Percentiles rank a stretch among this genome's conserved stretches.
Conservation (phyloP, 2,329 filamentous ascomycete genomes). For the Colletotrichum karsti region DNA sequence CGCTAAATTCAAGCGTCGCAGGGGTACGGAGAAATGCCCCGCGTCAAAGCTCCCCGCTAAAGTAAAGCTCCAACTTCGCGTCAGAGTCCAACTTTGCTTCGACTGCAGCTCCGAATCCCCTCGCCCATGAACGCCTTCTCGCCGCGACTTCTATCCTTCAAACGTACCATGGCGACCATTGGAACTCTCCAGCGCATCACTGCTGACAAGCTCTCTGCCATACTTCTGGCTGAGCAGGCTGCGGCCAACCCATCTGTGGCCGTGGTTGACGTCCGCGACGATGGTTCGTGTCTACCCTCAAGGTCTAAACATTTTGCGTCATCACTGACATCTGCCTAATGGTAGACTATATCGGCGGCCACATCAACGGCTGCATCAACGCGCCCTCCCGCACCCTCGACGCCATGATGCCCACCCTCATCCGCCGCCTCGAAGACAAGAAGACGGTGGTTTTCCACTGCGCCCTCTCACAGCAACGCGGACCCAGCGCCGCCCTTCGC, state of each 20-base stretch:
- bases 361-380: constrained; percentile 82
- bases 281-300: constrained; percentile 57
- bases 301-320: background rate
- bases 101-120: background rate
- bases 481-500: constrained; percentile 82
- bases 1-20: no score
- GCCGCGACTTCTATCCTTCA: background rate
- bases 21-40: background rate
- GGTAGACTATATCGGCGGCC: constrained; percentile 87
- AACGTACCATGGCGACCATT: constrained; percentile 60
- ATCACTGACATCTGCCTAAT: background rate
- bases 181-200: constrained; percentile 72
- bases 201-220: constrained; percentile 72
- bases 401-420: constrained; percentile 80
- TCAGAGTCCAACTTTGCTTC: background rate
- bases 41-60: constrained; percentile 13
- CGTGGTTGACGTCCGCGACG: constrained; percentile 89
- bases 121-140: background rate
- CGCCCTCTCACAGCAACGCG: constrained; percentile 88
- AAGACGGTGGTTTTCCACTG: constrained; percentile 95
- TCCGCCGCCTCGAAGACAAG: constrained; percentile 79
- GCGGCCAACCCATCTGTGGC: constrained; percentile 62
- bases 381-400: constrained; percentile 79
- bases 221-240: constrained; percentile 63
- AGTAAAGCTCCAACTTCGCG: background rate